Evolutionary conservation across 2,329 filamentous ascomycete species (phyloP), one percentile per base, ranked within the genome.

Genomic region (Botrytis galanthina): DNA sequence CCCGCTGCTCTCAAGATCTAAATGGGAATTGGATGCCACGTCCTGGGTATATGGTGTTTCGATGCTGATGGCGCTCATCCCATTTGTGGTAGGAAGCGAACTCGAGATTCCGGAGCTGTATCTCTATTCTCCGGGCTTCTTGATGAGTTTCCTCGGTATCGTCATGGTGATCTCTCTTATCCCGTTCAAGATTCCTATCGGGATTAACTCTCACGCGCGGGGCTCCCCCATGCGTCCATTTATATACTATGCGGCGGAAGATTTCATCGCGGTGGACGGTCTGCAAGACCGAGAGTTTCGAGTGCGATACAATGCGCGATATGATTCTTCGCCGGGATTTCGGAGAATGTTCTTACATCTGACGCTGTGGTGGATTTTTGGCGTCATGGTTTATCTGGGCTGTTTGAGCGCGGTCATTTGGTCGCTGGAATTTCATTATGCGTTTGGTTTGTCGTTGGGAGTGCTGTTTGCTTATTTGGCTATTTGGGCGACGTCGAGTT

Each of bases 141-240:
- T 97, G 75, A 93, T 97, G 84, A 93, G 91, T 70, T 93, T 97
- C 78, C 88, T 92, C 18, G 88, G 93, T 60, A 89, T 97, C 37
- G 82, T 95, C 44, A 91, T 97, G 83, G 88, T 95, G 46, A 92
- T 93, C 70, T 89, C 90, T 7, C 83, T 97, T n/a, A 90, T 97
- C 37, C 88, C 91, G n/a, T 96, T 95, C 82, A 80, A 91, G 37
- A 88, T 96, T 63, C 77, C 77, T 4, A 76, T 76, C 14, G 77
- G 77, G 1, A 77, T 78, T 35, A 77, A 78, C 35, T 78, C 77
- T 7, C 77, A 78, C n/a, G 73, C 76, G 0, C 44, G 77, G 66
- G 77, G 77, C 14, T 74, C 74, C 4, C 66, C 66, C 32, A 57
- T 77, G 48, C 74, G 76, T 20, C 77, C 77, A 0, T 78, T 78